A percentile compares a stretch with the other conserved stretches of the same genome.
Evolutionary conservation across 257 asterid species (phyloP).

Genomic region (Cordia subcordata): DNA sequence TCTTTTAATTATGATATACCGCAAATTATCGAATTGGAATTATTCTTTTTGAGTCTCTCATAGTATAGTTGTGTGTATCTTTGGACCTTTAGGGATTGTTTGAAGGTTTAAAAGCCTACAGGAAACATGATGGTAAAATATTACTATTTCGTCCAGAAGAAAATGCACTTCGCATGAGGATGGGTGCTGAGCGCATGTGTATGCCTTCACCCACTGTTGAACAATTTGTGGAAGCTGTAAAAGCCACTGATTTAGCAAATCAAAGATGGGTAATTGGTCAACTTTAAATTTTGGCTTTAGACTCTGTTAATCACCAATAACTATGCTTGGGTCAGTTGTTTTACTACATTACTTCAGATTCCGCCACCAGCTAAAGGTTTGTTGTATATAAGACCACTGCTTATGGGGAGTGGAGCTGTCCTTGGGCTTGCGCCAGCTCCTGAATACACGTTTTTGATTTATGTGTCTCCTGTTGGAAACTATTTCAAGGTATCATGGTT

Average conservation of each 20-base stretch:
- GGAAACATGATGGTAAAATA: conserved; percentile 74
- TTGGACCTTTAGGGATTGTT: conserved; percentile 60
- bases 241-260: conserved; percentile 77
- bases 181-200: conserved; percentile 97
- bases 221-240: conserved; percentile 85
- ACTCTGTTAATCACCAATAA: not conserved
- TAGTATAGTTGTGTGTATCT: not conserved
- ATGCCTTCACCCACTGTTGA: conserved; percentile 92
- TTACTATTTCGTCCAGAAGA: conserved; percentile 88
- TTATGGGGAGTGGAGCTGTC: conserved; percentile 97
- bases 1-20: not conserved
- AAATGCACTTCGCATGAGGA: conserved; percentile 61
- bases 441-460: conserved; percentile 86
- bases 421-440: conserved; percentile 99
- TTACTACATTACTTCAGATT: conserved; percentile 43
- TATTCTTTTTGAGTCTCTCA: not conserved
- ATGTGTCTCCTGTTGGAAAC: conserved; percentile 94
- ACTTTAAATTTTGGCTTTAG: not conserved
- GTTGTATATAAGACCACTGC: conserved; percentile 85
- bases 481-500: conserved; percentile 72
- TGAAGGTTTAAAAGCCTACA: conserved; percentile 87
- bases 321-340: not conserved
- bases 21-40: too few relatives aligned
- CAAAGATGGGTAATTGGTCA: conserved; percentile 79
- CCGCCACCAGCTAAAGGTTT: conserved; percentile 98